phyloP scores from a whole-genome alignment of 2,329 filamentous ascomycete genomes.

The Colletotrichum ledebouriae region DNA sequence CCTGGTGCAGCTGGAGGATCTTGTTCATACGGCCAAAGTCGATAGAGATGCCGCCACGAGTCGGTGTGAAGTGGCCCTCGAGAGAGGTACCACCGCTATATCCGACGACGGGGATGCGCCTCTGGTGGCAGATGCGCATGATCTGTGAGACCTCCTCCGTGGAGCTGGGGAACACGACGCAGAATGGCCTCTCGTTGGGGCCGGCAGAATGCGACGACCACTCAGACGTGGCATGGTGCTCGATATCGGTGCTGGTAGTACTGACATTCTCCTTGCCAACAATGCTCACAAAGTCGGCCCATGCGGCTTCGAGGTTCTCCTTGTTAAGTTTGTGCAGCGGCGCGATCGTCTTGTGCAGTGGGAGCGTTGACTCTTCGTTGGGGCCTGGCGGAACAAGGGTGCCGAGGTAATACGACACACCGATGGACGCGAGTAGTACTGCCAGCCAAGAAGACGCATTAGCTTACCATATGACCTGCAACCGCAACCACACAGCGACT shows the following conservation, averaged over 20 bases:
- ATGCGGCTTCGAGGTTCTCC: conserved; percentile 76
- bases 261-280: conserved; percentile 76
- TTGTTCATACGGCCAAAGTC: conserved; percentile 90
- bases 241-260: conserved; percentile 68
- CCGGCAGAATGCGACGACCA: conserved; percentile 72
- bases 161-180: conserved; percentile 80
- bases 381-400: conserved; percentile 65
- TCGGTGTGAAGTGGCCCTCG: conserved; percentile 90
- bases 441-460: conserved; percentile 20
- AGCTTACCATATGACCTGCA: conserved; percentile 5
- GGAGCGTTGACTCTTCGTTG: conserved; percentile 70
- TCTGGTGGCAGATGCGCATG: conserved; percentile 87
- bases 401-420: conserved; percentile 71
- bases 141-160: conserved; percentile 89
- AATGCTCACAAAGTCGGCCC: conserved; percentile 76
- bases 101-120: conserved; percentile 86
- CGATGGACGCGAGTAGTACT: conserved; percentile 67
- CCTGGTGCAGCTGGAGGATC: conserved; percentile 81
- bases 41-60: conserved; percentile 84
- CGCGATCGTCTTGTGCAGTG: conserved; percentile 64
- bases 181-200: conserved; percentile 68
- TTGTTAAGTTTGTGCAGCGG: conserved; percentile 70
- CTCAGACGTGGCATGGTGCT: conserved; percentile 69
- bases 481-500: neutral
- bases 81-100: conserved; percentile 91